phyloP scores from a whole-genome alignment of 1,284 basidiomycete genomes.

The Coriolopsis trogii region DNA sequence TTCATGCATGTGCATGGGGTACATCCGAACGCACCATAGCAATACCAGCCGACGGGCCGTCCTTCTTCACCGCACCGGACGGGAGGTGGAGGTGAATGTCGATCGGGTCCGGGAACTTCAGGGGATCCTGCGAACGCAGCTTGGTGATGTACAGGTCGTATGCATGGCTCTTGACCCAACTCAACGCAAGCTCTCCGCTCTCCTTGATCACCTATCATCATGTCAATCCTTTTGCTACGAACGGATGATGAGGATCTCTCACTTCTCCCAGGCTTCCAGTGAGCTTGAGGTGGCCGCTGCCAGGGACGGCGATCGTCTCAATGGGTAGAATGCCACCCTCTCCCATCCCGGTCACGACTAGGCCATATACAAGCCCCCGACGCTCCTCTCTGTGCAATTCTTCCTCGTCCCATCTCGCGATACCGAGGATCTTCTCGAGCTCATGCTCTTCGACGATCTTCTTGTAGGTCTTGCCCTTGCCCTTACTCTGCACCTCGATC shows the following conservation, averaged over 20 bases:
- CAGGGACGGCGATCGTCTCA: constrained; percentile 77
- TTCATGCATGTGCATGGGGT: background rate
- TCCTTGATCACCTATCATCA: constrained; percentile 74
- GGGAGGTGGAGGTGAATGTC: constrained; percentile 91
- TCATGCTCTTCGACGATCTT: constrained; percentile 69
- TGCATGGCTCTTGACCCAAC: constrained; percentile 85
- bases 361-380: constrained; percentile 79
- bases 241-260: constrained; percentile 41
- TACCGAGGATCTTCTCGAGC: constrained; percentile 84
- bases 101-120: constrained; percentile 69
- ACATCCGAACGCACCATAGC: constrained; percentile 65
- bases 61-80: constrained; percentile 87
- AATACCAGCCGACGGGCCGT: constrained; percentile 88
- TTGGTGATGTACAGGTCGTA: constrained; percentile 81
- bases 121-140: constrained; percentile 67
- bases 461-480: constrained; percentile 48
- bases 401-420: constrained; percentile 81
- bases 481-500: background rate
- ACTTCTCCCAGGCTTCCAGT: constrained; percentile 80
- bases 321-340: constrained; percentile 87
- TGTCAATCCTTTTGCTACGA: background rate
- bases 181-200: constrained; percentile 84
- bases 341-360: constrained; percentile 88
- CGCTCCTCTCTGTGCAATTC: constrained; percentile 73
- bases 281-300: constrained; percentile 69